Evolutionary conservation across 106 monocot genomes (phyloP), one percentile per base, ranked within the genome.

Genomic region (Dioscorea zingiberensis): DNA sequence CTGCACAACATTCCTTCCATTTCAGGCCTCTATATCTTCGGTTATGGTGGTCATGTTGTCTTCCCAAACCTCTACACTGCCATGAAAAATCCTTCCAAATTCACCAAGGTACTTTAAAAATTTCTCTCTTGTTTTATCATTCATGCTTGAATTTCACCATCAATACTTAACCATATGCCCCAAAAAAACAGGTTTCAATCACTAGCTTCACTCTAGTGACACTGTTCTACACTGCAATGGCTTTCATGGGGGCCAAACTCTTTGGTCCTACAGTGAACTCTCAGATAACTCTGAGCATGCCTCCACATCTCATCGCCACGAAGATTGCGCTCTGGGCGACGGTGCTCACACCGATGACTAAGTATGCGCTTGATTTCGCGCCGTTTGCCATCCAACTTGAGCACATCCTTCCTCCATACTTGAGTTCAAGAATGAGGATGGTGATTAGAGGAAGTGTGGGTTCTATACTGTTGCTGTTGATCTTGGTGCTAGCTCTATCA

Each of bases 241-340:
- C 82, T 47, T 84, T 92, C 87, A 84, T 65, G 62, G 91, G 91
- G 0, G 87, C 91, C 3, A 84, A 75, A 70, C 74, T 84, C 11
- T 87, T 92, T 51, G 91, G 91, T 2, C 82, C 87, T 12, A 25
- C 60, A 16, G 87, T 92, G 28, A 76, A 54, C 60, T 80, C 91
- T 12, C 87, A 92, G 73, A 71, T 92, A 29, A 92, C 87, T 45
- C 84, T 92, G 7, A 84, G 79, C 82, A 92, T 92, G 91, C 87
- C 91, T 13, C 79, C 69, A 1, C 84, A 79, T 66, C 71, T 69
- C 19, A 9, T 76, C 27, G 62, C 25, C 74, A 87, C 91, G 22
- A 87, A 84, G 64, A 65, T 92, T 29, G 84, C 91, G 1, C 72
- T 92, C 3, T 87, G 87, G 87, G 91, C 91, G 2, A 87, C 84